phyloP scores from a whole-genome alignment of 495 filamentous ascomycete genomes.

The Aspergillus haitiensis region DNA sequence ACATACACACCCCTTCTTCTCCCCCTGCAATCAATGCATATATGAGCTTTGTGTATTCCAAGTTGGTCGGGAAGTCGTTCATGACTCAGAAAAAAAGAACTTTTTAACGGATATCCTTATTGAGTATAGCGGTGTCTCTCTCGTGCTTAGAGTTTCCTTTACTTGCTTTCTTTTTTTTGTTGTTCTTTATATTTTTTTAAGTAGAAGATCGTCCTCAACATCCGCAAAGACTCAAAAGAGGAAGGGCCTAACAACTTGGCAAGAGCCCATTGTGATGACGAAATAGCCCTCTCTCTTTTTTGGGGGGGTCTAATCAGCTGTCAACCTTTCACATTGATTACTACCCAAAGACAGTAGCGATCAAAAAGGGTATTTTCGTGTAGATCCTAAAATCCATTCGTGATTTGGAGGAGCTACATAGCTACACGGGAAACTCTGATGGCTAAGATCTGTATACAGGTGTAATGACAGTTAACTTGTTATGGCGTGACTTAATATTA shows the following conservation, averaged over 20 bases:
- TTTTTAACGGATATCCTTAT: no score
- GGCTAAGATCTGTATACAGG: not conserved
- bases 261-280: not conserved
- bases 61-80: no score
- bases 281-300: no score
- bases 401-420: not conserved
- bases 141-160: no score
- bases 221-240: not conserved
- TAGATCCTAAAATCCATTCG: not conserved
- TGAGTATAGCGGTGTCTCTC: no score
- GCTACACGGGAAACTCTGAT: not conserved
- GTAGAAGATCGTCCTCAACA: not conserved
- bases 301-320: not conserved
- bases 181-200: not conserved
- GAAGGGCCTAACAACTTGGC: not conserved
- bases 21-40: no score
- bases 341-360: not conserved
- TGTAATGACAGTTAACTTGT: not conserved
- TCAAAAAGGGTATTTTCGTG: not conserved
- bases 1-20: no score
- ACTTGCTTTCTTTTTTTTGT: no score
- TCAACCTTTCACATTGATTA: not conserved
- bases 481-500: not conserved
- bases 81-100: no score
- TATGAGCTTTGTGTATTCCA: no score